A percentile compares a stretch with the other conserved stretches of the same genome.
These are phyloP conservation scores for Suillus fuscotomentosus DNA, from an alignment of 768 basidiomycete genomes.

Conservation along the genomic window DNA sequence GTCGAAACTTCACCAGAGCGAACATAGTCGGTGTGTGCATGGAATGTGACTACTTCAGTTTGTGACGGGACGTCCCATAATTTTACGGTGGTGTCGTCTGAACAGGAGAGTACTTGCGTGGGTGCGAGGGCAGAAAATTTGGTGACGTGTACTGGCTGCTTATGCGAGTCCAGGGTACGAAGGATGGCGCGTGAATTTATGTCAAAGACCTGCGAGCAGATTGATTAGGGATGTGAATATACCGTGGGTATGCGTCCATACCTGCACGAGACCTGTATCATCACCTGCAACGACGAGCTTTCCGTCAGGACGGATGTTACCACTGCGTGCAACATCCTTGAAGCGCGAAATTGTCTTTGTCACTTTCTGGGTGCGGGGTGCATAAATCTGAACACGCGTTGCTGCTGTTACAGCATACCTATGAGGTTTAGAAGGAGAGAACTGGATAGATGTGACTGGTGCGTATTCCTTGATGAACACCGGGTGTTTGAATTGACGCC, in stretches of 20 bases:
- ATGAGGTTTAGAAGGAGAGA: constrained; percentile 84
- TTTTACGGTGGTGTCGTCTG: constrained; percentile 92
- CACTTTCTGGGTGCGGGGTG: constrained; percentile 93
- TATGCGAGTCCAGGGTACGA: constrained; percentile 88
- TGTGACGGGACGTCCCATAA: constrained; percentile 96
- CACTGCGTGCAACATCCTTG: constrained; percentile 92
- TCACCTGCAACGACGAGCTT: constrained; percentile 95
- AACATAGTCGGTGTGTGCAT: constrained; percentile 92
- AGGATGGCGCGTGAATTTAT: constrained; percentile 91
- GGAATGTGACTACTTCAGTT: constrained; percentile 72
- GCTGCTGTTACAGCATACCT: constrained; percentile 95
- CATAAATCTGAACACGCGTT: constrained; percentile 92
- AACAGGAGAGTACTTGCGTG: constrained; percentile 89
- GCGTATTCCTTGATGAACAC: constrained; percentile 98
- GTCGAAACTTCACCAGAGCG: constrained; percentile 87
- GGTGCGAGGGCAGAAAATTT: constrained; percentile 83
- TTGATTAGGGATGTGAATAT: constrained; percentile 1
- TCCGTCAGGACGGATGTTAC: constrained; percentile 86
- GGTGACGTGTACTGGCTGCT: constrained; percentile 94
- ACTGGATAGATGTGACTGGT: constrained; percentile 92
- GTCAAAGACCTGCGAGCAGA: constrained; percentile 73
- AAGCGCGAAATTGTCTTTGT: constrained; percentile 96
- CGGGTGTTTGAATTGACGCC: constrained; percentile 85
- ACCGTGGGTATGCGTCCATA: constrained; percentile 15
- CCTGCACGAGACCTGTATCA: constrained; percentile 87